Conservation (phyloP, 139 green algal species). For the Auxenochlorella pyrenoidosa region DNA sequence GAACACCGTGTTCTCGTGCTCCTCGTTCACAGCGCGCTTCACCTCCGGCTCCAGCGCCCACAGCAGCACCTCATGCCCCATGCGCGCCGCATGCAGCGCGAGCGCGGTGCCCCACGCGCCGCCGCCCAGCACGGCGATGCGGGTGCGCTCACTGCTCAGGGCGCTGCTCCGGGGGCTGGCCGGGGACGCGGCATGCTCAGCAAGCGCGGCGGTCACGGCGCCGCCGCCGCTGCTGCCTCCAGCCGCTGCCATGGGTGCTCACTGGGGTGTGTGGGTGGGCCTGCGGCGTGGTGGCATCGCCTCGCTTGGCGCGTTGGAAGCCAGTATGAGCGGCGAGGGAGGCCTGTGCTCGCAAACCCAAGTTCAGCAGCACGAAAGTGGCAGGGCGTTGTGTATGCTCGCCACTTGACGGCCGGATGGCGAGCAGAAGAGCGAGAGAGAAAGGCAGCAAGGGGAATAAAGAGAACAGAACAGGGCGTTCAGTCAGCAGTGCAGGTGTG, state of each 20-base stretch:
- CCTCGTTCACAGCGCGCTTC: constrained; percentile 69
- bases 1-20: constrained; percentile 71
- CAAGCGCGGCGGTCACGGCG: too few species aligned
- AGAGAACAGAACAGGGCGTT: neutral
- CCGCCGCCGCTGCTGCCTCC: neutral
- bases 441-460: neutral
- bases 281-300: too few species aligned
- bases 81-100: constrained; percentile 67
- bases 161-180: neutral
- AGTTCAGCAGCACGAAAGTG: neutral
- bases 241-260: neutral
- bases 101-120: constrained; percentile 87
- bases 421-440: neutral
- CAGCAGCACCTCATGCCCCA: constrained; percentile 73
- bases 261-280: too few species aligned
- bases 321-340: neutral
- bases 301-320: neutral
- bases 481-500: neutral
- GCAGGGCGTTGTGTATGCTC: too few species aligned
- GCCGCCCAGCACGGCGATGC: constrained; percentile 73
- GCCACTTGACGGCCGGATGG: neutral
- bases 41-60: constrained; percentile 78
- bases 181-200: too few species aligned
- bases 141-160: constrained; percentile 25
- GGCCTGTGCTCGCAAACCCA: neutral